phyloP scores from a whole-genome alignment of 148 eudicot species.

The Rhododendron griersonianum region DNA sequence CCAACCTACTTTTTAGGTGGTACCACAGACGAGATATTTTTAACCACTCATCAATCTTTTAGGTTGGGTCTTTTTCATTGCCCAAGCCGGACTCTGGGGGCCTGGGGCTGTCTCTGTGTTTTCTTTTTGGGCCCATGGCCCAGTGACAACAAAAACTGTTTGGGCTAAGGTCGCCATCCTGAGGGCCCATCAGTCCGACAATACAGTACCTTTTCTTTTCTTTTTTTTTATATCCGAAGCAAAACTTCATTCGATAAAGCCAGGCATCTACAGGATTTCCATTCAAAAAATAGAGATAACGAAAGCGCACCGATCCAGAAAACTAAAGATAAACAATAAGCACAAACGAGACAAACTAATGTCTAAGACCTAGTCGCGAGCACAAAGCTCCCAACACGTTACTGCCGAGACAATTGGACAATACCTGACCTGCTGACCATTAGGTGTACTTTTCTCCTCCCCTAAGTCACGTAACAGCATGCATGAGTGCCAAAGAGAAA shows the following conservation, averaged over 20 bases:
- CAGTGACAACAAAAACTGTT: background rate
- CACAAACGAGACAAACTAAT: no score
- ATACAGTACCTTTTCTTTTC: no score
- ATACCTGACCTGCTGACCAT: background rate
- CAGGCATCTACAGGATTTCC: no score
- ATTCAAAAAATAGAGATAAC: no score
- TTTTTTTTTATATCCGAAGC: no score
- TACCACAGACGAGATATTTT: background rate
- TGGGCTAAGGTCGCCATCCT: background rate
- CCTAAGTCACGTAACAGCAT: background rate
- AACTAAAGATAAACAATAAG: no score
- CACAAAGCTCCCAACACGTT: no score
- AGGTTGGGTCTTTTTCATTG: constrained; percentile 38
- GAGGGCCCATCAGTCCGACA: background rate
- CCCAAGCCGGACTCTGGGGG: constrained; percentile 9
- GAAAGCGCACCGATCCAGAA: no score
- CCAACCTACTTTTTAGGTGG: constrained; percentile 1
- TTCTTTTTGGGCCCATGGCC: constrained; percentile 7
- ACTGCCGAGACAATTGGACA: background rate
- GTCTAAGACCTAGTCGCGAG: no score
- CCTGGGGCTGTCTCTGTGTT: constrained; percentile 17
- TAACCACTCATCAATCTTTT: background rate
- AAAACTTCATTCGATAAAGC: no score
- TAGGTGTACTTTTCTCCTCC: background rate
- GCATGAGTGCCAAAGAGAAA: background rate